phyloP scores from a whole-genome alignment of 805 yeast genomes.

The Starmerella bombicola region DNA sequence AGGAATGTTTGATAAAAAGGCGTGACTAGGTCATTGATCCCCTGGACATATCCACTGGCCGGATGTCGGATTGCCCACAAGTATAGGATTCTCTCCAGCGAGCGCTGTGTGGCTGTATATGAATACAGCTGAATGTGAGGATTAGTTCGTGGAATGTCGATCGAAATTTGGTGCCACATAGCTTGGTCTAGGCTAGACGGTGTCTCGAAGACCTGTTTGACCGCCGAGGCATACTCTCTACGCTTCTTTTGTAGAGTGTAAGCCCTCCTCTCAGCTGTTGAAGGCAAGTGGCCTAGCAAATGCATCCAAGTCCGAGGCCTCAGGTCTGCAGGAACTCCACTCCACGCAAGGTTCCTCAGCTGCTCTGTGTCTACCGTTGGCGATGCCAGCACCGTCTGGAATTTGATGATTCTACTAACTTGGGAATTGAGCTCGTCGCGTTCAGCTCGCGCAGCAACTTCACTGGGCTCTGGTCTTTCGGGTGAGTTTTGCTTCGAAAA shows the following conservation, averaged over 20 bases:
- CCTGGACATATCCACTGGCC: constrained; percentile 95
- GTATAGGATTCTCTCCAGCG: constrained; percentile 69
- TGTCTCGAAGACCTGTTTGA: constrained; percentile 48
- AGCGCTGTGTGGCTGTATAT: constrained; percentile 55
- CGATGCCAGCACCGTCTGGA: constrained; percentile 47
- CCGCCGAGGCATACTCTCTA: constrained; percentile 69
- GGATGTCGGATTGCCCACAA: constrained; percentile 96
- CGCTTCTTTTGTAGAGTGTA: constrained; percentile 65
- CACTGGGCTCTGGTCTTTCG: constrained; percentile 20
- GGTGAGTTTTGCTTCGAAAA: constrained; percentile 4
- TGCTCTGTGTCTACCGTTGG: constrained; percentile 52
- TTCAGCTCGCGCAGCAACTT: constrained; percentile 34
- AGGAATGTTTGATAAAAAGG: constrained; percentile 86
- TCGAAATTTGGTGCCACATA: constrained; percentile 90
- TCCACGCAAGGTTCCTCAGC: constrained; percentile 76
- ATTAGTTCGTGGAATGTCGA: constrained; percentile 89
- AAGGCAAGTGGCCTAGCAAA: constrained; percentile 77
- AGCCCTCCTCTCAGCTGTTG: constrained; percentile 64
- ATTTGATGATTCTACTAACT: constrained; percentile 50
- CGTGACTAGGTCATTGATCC: constrained; percentile 85
- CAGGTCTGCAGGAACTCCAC: constrained; percentile 74
- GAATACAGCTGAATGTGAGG: constrained; percentile 70
- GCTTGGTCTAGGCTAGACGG: constrained; percentile 47
- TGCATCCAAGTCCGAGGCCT: constrained; percentile 84
- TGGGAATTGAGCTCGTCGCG: constrained; percentile 46